Base-by-base conservation (phyloP, 2,329 filamentous ascomycete genomes). In the Trichoderma sp. region DNA sequence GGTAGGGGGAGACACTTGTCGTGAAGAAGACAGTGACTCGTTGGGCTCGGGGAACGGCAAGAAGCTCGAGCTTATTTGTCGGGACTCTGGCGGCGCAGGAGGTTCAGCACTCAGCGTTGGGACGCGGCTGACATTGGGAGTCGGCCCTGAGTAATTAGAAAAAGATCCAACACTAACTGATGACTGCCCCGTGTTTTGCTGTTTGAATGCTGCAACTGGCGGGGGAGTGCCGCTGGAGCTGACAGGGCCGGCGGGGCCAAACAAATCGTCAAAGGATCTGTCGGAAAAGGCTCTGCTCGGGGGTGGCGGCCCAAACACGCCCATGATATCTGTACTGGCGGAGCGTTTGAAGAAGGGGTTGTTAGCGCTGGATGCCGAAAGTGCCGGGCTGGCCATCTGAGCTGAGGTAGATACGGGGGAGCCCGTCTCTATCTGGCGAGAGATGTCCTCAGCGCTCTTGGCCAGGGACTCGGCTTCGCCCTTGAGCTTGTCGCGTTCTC, bases 331-430 rank as follows among this genome's bases (percentile, higher is more conserved):
- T 49, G 87, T 84, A 79, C 88, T 90, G 69, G 84, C 86, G 58
- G 88, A 87, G 57, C 88, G 84, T 76, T 93, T 90, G 83, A 97
- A 97, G 84, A 99, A 99, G 0, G 96, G 96, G 78, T 99, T 99
- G 76, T 94, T 97, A 74, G 87, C 92, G 78, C 91, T 95, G 56
- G 89, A 84, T 3, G 85, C 86, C 49, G 89, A 91, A 65, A 84
- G 84, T 68, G 89, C 86, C 53, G 94, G 93, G 79, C 92, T 96
- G 68, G 85, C 86, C 63, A 93, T 84, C 70, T 86, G 79, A 70
- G 83, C 77, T 70, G 83, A 78, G 4, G 77, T 76, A 14, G 83
- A 79, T 5, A 83, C 80, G 14, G 83, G 83, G n/a, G 87, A 86
- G 73, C 80, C 82, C 55, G 84, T 81, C 71, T 84, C 84, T 70